Percentiles rank a stretch among this genome's conserved stretches.
Evolutionary conservation across 2,329 filamentous ascomycete genomes (phyloP).

Genomic region (Cadophora gregata): DNA sequence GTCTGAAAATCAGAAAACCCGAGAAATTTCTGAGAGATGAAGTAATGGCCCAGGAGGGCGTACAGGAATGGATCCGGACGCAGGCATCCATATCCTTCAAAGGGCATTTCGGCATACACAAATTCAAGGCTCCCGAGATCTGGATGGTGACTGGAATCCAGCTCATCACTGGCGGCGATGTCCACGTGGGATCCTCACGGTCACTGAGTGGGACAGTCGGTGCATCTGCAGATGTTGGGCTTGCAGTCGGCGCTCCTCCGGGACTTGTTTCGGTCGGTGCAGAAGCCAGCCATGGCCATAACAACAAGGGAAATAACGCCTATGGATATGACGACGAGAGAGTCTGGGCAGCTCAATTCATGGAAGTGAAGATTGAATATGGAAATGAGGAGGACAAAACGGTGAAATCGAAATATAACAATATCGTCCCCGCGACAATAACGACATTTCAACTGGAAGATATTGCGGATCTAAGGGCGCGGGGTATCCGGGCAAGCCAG

Average conservation of each 20-base stretch:
- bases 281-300: slow-evolving; percentile 3
- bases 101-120: slow-evolving; percentile 13
- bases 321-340: slow-evolving; percentile 14
- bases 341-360: slow-evolving; percentile 21
- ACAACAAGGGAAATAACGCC: slow-evolving; percentile 3
- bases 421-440: slow-evolving; percentile 3
- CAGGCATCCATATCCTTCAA: slow-evolving; percentile 17
- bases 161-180: slow-evolving; percentile 12
- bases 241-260: slow-evolving; percentile 4
- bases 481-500: slow-evolving; percentile 11
- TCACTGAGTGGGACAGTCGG: slow-evolving; percentile 15
- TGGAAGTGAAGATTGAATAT: slow-evolving; percentile 23
- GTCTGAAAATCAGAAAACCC: slow-evolving; percentile 16
- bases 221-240: slow-evolving; percentile 12
- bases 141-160: slow-evolving; percentile 20
- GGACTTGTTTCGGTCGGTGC: slow-evolving; percentile 3
- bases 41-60: slow-evolving; percentile 16
- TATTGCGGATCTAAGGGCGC: slow-evolving; percentile 13
- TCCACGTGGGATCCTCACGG: slow-evolving; percentile 9
- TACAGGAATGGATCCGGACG: slow-evolving; percentile 16
- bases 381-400: slow-evolving; percentile 13
- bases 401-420: slow-evolving; percentile 7
- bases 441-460: slow-evolving; percentile 13
- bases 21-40: slow-evolving; percentile 18
- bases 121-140: slow-evolving; percentile 17